Conservation (phyloP, 2,329 filamentous ascomycete species). For the Tolypocladium sp. region DNA sequence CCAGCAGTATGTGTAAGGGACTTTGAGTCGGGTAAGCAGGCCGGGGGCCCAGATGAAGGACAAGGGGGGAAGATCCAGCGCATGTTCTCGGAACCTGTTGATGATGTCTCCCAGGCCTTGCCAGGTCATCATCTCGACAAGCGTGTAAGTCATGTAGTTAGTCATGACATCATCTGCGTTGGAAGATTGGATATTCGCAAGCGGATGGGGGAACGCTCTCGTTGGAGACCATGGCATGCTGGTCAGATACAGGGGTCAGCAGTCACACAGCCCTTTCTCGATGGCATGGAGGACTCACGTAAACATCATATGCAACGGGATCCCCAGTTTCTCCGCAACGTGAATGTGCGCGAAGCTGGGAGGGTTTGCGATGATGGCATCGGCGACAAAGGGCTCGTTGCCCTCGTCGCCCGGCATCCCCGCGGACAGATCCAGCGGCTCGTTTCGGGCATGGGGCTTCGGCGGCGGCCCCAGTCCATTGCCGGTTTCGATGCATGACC, state of each 20-base stretch:
- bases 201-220: slow-evolving; percentile 73
- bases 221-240: slow-evolving; percentile 91
- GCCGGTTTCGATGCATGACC: slow-evolving; percentile 72
- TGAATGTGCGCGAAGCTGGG: slow-evolving; percentile 71
- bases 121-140: slow-evolving; percentile 90
- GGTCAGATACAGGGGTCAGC: slow-evolving; percentile 39
- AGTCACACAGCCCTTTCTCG: neutral
- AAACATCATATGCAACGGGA: slow-evolving; percentile 80
- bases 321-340: slow-evolving; percentile 64
- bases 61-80: slow-evolving; percentile 66
- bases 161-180: slow-evolving; percentile 69
- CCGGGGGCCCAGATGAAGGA: slow-evolving; percentile 77
- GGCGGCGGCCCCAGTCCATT: slow-evolving; percentile 49
- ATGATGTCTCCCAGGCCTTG: slow-evolving; percentile 86
- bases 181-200: slow-evolving; percentile 71
- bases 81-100: slow-evolving; percentile 72
- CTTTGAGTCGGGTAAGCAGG: slow-evolving; percentile 62
- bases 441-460: slow-evolving; percentile 35
- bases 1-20: slow-evolving; percentile 92
- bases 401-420: slow-evolving; percentile 29
- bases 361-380: slow-evolving; percentile 71
- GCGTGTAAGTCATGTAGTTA: slow-evolving; percentile 74
- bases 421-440: slow-evolving; percentile 30
- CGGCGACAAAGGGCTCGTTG: slow-evolving; percentile 66
- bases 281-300: slow-evolving; percentile 47